These are phyloP conservation scores for Apostasia ramifera DNA, from an alignment of 106 monocot species.

Conservation along the genomic window DNA sequence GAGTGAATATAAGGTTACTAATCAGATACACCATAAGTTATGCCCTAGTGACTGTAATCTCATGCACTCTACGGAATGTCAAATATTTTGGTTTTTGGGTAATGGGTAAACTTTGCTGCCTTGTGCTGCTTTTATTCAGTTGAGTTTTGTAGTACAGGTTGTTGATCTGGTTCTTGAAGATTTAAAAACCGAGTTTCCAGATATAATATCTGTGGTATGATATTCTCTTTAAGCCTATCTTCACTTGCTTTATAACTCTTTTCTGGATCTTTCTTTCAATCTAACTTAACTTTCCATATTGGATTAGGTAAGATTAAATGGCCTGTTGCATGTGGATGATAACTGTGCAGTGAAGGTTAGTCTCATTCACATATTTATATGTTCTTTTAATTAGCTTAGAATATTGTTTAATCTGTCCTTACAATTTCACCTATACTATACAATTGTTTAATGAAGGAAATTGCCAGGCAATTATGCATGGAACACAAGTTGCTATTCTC, in stretches of 20 bases:
- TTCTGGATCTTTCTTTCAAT: too few relatives aligned
- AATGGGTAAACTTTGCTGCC: too few relatives aligned
- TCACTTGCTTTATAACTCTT: too few relatives aligned
- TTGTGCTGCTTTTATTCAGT: too few relatives aligned
- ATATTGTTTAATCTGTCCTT: not conserved
- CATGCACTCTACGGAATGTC: too few relatives aligned
- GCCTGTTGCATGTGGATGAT: conserved; percentile 80
- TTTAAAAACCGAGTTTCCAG: conserved; percentile 57
- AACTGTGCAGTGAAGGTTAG: conserved; percentile 73
- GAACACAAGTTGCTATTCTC: conserved; percentile 82
- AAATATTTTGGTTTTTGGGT: too few relatives aligned
- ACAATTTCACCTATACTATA: not conserved
- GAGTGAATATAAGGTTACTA: too few relatives aligned
- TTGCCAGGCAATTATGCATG: conserved; percentile 86
- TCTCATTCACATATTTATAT: not conserved
- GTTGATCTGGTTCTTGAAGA: conserved; percentile 77
- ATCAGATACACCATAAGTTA: too few relatives aligned
- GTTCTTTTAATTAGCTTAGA: not conserved
- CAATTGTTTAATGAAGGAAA: conserved; percentile 48
- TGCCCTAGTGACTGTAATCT: too few relatives aligned
- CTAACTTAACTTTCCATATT: not conserved
- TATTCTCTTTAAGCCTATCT: not conserved
- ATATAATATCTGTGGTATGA: conserved; percentile 69
- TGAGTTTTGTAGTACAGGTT: conserved; percentile 26
- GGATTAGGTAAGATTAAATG: conserved; percentile 72